A percentile compares a stretch with the other conserved stretches of the same genome.
Evolutionary conservation across 1,284 basidiomycete species (phyloP).

Genomic region (Sanghuangporus sanghuang): DNA sequence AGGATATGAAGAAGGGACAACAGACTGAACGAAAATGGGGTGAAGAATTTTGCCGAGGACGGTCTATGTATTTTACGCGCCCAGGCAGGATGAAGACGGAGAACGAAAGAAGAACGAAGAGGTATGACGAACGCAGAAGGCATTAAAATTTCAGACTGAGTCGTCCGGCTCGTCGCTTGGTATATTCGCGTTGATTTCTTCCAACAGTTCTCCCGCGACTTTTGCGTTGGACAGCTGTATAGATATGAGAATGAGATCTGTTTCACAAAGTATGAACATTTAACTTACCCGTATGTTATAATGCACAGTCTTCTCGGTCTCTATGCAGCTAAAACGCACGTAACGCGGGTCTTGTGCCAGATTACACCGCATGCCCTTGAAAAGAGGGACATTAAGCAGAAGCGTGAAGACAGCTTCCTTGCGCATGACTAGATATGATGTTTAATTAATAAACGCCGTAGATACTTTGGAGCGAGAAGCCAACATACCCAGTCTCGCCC

Average conservation of each 20-base stretch:
- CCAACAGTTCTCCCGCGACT: slow-evolving; percentile 30
- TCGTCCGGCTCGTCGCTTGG: slow-evolving; percentile 22
- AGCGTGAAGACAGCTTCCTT: slow-evolving; percentile 88
- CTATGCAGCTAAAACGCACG: slow-evolving; percentile 72
- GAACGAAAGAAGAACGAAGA: neutral
- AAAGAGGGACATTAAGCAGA: slow-evolving; percentile 82
- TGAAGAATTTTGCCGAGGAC: neutral
- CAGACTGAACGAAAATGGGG: neutral
- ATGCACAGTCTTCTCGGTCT: slow-evolving; percentile 57
- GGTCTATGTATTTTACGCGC: neutral
- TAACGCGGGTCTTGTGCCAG: slow-evolving; percentile 78
- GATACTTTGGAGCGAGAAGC: slow-evolving; percentile 6
- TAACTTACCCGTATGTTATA: slow-evolving; percentile 71
- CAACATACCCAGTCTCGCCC: slow-evolving; percentile 68
- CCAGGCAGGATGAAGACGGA: neutral
- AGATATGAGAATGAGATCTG: neutral
- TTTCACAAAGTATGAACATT: slow-evolving; percentile 18
- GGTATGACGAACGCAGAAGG: neutral
- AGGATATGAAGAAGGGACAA: neutral
- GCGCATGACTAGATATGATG: slow-evolving; percentile 71
- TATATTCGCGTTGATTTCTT: slow-evolving; percentile 32
- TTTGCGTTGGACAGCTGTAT: slow-evolving; percentile 30
- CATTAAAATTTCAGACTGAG: slow-evolving; percentile 5
- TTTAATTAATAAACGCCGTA: neutral
- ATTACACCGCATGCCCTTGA: slow-evolving; percentile 79